Conservation (phyloP, 139 green algal genomes). For the Chlorella ohadii region DNA sequence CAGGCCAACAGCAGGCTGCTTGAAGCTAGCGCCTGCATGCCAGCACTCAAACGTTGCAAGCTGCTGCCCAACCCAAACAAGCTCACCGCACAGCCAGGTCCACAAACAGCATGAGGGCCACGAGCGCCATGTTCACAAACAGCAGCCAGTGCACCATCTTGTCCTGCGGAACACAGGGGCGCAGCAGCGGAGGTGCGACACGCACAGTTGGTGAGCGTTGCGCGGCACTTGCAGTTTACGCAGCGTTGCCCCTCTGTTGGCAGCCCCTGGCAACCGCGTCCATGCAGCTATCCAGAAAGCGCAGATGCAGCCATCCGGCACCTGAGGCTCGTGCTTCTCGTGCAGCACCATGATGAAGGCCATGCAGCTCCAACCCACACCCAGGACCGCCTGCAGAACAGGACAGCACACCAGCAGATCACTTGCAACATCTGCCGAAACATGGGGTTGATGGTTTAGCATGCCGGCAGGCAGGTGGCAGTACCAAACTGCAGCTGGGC, state of each 20-base stretch:
- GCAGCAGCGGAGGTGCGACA: not conserved
- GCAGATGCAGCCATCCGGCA: not conserved
- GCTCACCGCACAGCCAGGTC: slow-evolving; percentile 27
- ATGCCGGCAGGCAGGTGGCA: not conserved
- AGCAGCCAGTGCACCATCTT: slow-evolving; percentile 54
- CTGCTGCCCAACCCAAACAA: too few relatives aligned
- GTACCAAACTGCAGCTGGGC: not conserved
- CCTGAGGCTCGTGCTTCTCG: slow-evolving; percentile 43
- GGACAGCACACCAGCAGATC: not conserved
- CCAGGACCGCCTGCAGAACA: slow-evolving; percentile 32
- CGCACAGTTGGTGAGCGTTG: too few relatives aligned
- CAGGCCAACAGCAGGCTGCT: too few relatives aligned
- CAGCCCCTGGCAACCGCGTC: too few relatives aligned
- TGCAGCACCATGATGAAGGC: slow-evolving; percentile 54
- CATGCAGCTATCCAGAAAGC: too few relatives aligned
- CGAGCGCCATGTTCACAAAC: slow-evolving; percentile 45
- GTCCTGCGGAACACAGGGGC: slow-evolving; percentile 44
- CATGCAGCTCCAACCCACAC: slow-evolving; percentile 33
- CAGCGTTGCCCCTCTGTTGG: too few relatives aligned
- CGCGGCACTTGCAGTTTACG: too few relatives aligned
- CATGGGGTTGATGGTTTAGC: not conserved
- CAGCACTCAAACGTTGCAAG: too few relatives aligned
- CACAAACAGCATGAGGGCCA: slow-evolving; percentile 10
- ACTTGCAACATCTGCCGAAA: too few relatives aligned
- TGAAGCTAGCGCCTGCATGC: too few relatives aligned